Evolutionary conservation across 495 filamentous ascomycete species (phyloP).

Genomic region (Cudoniella acicularis): DNA sequence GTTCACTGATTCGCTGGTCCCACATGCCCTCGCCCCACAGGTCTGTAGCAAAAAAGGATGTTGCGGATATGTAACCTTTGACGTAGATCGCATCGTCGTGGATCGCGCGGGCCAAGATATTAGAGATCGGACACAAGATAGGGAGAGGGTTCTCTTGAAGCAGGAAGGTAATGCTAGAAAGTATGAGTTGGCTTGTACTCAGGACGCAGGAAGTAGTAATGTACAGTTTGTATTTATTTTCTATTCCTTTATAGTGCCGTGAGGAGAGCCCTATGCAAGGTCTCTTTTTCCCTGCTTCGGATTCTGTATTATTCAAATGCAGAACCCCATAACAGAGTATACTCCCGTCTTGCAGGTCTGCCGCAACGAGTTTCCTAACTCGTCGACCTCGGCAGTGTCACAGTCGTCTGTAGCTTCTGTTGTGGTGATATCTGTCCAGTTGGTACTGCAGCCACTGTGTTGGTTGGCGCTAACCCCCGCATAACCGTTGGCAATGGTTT

Average conservation of each 20-base stretch:
- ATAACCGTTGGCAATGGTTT: too few species aligned
- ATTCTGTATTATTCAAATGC: conserved; percentile 25
- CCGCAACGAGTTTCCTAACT: conserved; percentile 11
- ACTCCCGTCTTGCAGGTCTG: too few species aligned
- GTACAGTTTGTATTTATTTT: not conserved
- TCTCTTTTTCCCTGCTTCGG: conserved; percentile 24
- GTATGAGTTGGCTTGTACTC: conserved; percentile 7
- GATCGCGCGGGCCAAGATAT: conserved; percentile 23
- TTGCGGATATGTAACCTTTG: conserved; percentile 15
- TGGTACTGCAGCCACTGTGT: too few species aligned
- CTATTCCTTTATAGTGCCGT: conserved; percentile 14
- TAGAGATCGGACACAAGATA: conserved; percentile 24
- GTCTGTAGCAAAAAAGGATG: conserved; percentile 19
- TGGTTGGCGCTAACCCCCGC: too few species aligned
- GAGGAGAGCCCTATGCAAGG: conserved; percentile 26
- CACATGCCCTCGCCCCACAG: conserved; percentile 2
- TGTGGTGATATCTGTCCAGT: too few species aligned
- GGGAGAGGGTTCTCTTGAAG: conserved; percentile 19
- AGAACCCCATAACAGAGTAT: conserved; percentile 27
- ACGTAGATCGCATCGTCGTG: conserved; percentile 20
- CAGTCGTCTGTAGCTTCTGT: too few species aligned
- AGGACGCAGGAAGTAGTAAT: not conserved
- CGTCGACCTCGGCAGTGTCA: not conserved
- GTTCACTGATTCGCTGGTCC: too few species aligned
- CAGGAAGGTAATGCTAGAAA: conserved; percentile 22